A percentile compares a stretch with the other conserved stretches of the same genome.
Evolutionary conservation across 306 rosid genomes (phyloP).

Genomic region (Prunus salicina): DNA sequence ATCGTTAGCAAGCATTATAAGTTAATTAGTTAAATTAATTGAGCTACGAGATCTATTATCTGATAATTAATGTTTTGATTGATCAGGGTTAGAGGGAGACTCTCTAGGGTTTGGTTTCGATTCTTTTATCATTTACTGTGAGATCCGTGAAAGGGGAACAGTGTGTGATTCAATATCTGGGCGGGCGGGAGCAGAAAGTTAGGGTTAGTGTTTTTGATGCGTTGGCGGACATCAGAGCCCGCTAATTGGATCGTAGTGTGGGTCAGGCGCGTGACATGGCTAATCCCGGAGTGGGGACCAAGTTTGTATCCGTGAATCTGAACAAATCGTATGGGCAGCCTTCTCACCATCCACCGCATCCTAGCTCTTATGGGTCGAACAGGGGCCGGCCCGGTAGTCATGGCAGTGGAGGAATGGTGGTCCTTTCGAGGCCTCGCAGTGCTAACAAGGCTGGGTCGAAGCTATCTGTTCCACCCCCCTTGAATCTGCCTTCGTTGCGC

Average conservation of each 20-base stretch:
- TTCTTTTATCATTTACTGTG: background rate
- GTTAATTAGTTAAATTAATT: background rate
- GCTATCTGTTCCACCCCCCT: constrained; percentile 99
- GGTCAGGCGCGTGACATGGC: constrained; percentile 65
- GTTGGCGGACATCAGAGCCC: constrained; percentile 41
- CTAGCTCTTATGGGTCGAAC: constrained; percentile 46
- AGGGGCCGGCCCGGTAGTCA: constrained; percentile 50
- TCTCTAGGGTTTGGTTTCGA: constrained; percentile 14
- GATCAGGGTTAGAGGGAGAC: constrained; percentile 36
- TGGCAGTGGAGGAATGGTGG: constrained; percentile 73
- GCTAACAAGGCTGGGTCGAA: constrained; percentile 85
- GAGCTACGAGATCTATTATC: constrained; percentile 11
- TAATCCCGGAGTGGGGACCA: constrained; percentile 75
- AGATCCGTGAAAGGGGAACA: constrained; percentile 33
- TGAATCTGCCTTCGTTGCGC: constrained; percentile 86
- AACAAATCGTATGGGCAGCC: constrained; percentile 95
- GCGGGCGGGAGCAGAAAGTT: constrained; percentile 25
- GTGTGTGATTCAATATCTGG: constrained; percentile 1
- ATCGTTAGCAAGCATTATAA: background rate
- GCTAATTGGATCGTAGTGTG: constrained; percentile 39
- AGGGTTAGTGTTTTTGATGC: constrained; percentile 70
- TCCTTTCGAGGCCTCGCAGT: constrained; percentile 84
- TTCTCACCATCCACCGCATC: constrained; percentile 40
- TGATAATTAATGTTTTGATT: constrained; percentile 10
- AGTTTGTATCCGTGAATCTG: constrained; percentile 89